Conservation (phyloP, 139 green algal species). For the Ostreobium quekettii region DNA sequence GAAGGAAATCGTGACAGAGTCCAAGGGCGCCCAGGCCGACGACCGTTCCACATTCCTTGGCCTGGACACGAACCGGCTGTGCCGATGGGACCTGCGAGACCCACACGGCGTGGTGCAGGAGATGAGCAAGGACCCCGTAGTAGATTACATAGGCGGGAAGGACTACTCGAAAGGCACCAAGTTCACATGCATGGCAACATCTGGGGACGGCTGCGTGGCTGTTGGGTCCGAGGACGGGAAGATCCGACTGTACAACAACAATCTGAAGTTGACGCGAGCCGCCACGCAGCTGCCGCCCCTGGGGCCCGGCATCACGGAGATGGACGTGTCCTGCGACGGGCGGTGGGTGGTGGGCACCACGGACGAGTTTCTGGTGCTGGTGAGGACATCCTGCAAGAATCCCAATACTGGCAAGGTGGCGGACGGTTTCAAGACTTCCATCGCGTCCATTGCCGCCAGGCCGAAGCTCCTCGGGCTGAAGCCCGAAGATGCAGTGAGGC, state of each 20-base stretch:
- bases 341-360: conserved; percentile 85
- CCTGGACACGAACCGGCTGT: conserved; percentile 74
- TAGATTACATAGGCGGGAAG: conserved; percentile 70
- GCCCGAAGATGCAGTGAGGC: conserved; percentile 49
- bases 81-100: conserved; percentile 77
- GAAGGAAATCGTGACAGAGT: conserved; percentile 63
- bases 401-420: conserved; percentile 53
- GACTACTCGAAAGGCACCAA: conserved; percentile 76
- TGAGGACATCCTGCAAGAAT: conserved; percentile 77
- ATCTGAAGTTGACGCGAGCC: conserved; percentile 38
- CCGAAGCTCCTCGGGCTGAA: conserved; percentile 83
- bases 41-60: conserved; percentile 78
- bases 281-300: conserved; percentile 83
- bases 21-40: conserved; percentile 60
- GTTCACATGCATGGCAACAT: conserved; percentile 76
- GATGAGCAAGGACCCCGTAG: conserved; percentile 31
- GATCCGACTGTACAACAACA: conserved; percentile 82
- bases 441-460: conserved; percentile 48
- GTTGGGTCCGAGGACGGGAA: conserved; percentile 79
- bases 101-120: conserved; percentile 46
- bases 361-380: conserved; percentile 84
- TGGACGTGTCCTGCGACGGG: conserved; percentile 88
- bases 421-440: conserved; percentile 64
- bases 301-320: conserved; percentile 74
- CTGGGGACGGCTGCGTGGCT: conserved; percentile 74